Base-by-base conservation (phyloP, 305 asterid species). In the Ilex paraguariensis region DNA sequence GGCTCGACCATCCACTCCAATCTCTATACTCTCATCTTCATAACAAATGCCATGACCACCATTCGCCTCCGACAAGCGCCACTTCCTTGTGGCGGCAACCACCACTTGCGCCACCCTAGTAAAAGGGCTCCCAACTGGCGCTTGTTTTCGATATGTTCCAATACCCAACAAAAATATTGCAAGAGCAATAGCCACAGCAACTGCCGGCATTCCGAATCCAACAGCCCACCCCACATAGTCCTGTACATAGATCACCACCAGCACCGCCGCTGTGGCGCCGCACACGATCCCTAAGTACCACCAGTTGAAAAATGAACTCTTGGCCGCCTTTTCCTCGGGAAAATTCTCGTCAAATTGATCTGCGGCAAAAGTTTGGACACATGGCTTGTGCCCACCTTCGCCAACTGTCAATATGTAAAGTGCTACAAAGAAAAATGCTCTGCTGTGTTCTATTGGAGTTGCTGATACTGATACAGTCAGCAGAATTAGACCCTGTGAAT, bases 291-390 rank as follows among this genome's bases (percentile, higher is more conserved):
- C 67, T 60, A 76, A 84, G 59, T 51, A 56, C 81, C 80, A 82
- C 88, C 91, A 84, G 64, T 84, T 84, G 81, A 84, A 82, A 57
- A 82, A 82, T 10, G 86, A 82, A 72, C 82, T 72, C 65, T 83
- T 79, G 53, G 75, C 75, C 30, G 54, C 62, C 9, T 73, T 48
- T 63, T 84, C 86, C 11, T n/a, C 17, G 6, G 81, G 83, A 56
- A 78, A 65, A 57, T 73, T 72, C 13, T 60, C 79, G 53, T 82
- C 88, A 58, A 82, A 84, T 56, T 84, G 91, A 57, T 82, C 91
- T 1, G 87, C 89, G 15, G 87, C 89, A 61, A 78, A 79, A 3
- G 88, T 84, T 40, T 77, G 67, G 54, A 80, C 62, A 67, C 86
- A 80, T 7, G 85, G 85, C 39, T 73, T 78, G 39, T 71, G 75